Conservation (phyloP, 805 yeast genomes). For the Pichia californica region DNA sequence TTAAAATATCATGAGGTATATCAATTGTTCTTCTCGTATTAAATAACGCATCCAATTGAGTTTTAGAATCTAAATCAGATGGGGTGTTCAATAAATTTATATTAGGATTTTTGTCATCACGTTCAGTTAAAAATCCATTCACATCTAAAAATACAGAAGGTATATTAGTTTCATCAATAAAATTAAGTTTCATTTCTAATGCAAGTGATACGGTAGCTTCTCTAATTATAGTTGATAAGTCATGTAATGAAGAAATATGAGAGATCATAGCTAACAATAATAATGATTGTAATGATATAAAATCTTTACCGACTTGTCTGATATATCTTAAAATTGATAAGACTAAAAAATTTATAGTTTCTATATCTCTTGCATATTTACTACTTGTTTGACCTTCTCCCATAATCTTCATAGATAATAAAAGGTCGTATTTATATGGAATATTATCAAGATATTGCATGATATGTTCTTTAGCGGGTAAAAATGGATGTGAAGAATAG, state of each 20-base stretch:
- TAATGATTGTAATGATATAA: slow-evolving; percentile 38
- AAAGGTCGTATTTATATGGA: slow-evolving; percentile 35
- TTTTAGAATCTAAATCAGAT: slow-evolving; percentile 18
- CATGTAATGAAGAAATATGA: slow-evolving; percentile 48
- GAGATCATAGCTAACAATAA: slow-evolving; percentile 37
- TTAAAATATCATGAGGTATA: slow-evolving; percentile 19
- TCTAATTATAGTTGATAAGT: slow-evolving; percentile 36
- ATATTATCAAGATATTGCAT: slow-evolving; percentile 28
- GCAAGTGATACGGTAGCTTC: slow-evolving; percentile 36
- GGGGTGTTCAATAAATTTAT: slow-evolving; percentile 14
- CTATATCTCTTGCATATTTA: slow-evolving; percentile 33
- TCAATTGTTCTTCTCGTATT: slow-evolving; percentile 15
- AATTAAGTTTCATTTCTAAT: slow-evolving; percentile 32
- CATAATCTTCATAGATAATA: slow-evolving; percentile 41
- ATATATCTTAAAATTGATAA: slow-evolving; percentile 28
- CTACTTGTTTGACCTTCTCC: slow-evolving; percentile 41
- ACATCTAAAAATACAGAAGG: slow-evolving; percentile 28
- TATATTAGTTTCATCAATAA: slow-evolving; percentile 30
- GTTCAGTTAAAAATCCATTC: slow-evolving; percentile 26
- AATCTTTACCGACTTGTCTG: slow-evolving; percentile 33
- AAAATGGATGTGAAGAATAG: slow-evolving; percentile 41
- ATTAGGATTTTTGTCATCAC: neutral
- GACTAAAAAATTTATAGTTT: slow-evolving; percentile 33
- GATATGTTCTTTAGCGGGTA: slow-evolving; percentile 36
- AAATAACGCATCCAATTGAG: slow-evolving; percentile 11